Percentiles rank a stretch among this genome's conserved stretches.
These are phyloP conservation scores for Dendrobium officinale DNA, from an alignment of 106 monocot genomes.

Conservation along the genomic window DNA sequence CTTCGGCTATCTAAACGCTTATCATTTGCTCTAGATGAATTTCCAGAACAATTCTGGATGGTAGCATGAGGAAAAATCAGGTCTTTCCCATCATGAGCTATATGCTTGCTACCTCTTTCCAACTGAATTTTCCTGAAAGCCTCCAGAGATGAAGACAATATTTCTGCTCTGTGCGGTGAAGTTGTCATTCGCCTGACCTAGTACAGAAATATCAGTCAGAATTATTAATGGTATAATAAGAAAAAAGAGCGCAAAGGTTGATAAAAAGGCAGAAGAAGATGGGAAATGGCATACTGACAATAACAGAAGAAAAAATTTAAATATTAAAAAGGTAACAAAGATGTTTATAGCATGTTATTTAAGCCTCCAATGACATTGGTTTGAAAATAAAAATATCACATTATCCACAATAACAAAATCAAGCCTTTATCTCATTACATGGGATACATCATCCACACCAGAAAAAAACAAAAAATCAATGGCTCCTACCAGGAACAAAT, in stretches of 20 bases:
- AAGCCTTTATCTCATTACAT: too few relatives aligned
- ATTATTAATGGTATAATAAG: background rate
- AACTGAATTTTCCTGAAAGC: slow-evolving; percentile 87
- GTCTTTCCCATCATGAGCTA: slow-evolving; percentile 26
- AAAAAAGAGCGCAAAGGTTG: background rate
- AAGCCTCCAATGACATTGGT: background rate
- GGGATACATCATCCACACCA: background rate
- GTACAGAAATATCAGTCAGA: slow-evolving; percentile 13
- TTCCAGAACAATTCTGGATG: slow-evolving; percentile 9
- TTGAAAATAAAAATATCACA: background rate
- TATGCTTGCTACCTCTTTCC: slow-evolving; percentile 43
- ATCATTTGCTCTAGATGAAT: slow-evolving; percentile 9
- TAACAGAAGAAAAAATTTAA: background rate
- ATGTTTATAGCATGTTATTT: background rate
- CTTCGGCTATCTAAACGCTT: slow-evolving; percentile 12
- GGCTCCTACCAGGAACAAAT: too few relatives aligned
- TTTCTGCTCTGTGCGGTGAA: slow-evolving; percentile 87
- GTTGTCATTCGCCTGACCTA: slow-evolving; percentile 93
- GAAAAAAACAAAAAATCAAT: too few relatives aligned
- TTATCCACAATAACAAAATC: background rate
- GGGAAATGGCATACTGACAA: background rate
- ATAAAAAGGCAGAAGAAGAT: background rate
- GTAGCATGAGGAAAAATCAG: slow-evolving; percentile 14
- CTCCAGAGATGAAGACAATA: slow-evolving; percentile 95
- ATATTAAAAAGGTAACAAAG: background rate